These are phyloP conservation scores for Spathaspora gorwiae DNA, from an alignment of 805 yeast genomes.

Conservation along the genomic window DNA sequence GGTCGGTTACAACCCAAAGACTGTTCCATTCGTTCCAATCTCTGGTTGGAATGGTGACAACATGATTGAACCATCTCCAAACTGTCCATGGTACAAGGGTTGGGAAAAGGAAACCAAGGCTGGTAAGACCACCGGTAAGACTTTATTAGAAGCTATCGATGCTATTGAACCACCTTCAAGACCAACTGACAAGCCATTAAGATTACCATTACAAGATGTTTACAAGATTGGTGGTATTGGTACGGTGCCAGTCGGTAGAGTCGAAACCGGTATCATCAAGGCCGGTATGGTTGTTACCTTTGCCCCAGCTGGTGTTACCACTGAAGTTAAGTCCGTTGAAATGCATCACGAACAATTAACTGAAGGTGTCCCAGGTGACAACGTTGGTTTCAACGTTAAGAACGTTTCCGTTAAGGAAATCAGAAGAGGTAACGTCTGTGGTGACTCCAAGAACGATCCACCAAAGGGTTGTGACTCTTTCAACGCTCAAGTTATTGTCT, in stretches of 20 bases:
- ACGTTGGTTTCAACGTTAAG: conserved; percentile 88
- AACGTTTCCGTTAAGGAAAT: conserved; percentile 84
- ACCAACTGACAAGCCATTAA: conserved; percentile 83
- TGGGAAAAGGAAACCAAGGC: conserved; percentile 76
- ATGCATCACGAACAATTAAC: conserved; percentile 80
- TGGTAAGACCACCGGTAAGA: conserved; percentile 68
- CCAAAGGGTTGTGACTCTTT: conserved; percentile 75
- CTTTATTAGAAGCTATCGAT: conserved; percentile 81
- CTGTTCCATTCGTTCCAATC: conserved; percentile 84
- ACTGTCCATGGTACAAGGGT: conserved; percentile 88
- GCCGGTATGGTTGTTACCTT: conserved; percentile 87
- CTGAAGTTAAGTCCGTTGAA: conserved; percentile 86
- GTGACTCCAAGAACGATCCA: conserved; percentile 88
- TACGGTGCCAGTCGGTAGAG: conserved; percentile 92
- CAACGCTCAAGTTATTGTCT: conserved; percentile 81
- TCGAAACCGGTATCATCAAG: conserved; percentile 88
- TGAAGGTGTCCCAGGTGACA: conserved; percentile 88
- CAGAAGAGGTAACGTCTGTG: conserved; percentile 90
- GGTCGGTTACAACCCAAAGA: conserved; percentile 80
- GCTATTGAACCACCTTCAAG: conserved; percentile 75
- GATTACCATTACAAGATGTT: conserved; percentile 86
- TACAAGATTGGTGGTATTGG: conserved; percentile 93
- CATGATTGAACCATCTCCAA: conserved; percentile 79
- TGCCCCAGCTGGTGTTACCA: conserved; percentile 88
- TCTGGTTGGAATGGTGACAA: conserved; percentile 93